Conservation (phyloP, 2,329 filamentous ascomycete species). For the Dactylella cylindrospora region DNA sequence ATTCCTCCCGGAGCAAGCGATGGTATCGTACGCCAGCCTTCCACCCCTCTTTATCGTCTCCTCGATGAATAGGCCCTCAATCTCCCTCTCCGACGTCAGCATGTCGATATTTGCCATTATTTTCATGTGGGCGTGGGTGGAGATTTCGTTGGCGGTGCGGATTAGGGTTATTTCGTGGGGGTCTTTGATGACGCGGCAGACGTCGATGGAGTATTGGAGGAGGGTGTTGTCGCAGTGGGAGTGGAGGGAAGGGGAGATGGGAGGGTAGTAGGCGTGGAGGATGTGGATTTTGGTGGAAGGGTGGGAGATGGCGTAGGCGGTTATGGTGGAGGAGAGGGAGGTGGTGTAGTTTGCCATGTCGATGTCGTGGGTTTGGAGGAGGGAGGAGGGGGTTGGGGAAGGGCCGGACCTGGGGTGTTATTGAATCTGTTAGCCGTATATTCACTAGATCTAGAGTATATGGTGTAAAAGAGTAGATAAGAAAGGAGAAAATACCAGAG, state of each 20-base stretch:
- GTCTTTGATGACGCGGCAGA: conserved; percentile 78
- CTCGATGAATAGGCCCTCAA: conserved; percentile 75
- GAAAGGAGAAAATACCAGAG: conserved; percentile 14
- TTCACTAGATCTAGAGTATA: not conserved
- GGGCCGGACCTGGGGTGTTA: conserved; percentile 30
- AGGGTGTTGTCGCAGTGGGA: conserved; percentile 55
- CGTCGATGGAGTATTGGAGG: conserved; percentile 73
- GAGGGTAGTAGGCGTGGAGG: conserved; percentile 40
- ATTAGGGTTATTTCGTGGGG: conserved; percentile 83
- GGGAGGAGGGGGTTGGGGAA: conserved; percentile 32
- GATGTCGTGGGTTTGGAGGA: conserved; percentile 62
- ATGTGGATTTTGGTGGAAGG: conserved; percentile 45
- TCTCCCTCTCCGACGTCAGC: conserved; percentile 75
- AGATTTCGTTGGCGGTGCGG: conserved; percentile 76
- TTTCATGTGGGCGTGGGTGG: conserved; percentile 71
- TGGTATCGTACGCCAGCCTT: conserved; percentile 81
- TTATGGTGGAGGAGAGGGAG: conserved; percentile 50
- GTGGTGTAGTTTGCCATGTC: conserved; percentile 67
- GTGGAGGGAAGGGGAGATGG: conserved; percentile 25
- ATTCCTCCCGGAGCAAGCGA: conserved; percentile 80
- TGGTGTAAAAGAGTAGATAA: not conserved
- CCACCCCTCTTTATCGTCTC: conserved; percentile 72
- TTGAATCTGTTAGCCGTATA: not conserved
- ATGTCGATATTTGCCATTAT: conserved; percentile 60
- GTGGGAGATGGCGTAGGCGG: conserved; percentile 50